Conservation (phyloP, 1,139 yeast species). For the Taiozyma onychis region DNA sequence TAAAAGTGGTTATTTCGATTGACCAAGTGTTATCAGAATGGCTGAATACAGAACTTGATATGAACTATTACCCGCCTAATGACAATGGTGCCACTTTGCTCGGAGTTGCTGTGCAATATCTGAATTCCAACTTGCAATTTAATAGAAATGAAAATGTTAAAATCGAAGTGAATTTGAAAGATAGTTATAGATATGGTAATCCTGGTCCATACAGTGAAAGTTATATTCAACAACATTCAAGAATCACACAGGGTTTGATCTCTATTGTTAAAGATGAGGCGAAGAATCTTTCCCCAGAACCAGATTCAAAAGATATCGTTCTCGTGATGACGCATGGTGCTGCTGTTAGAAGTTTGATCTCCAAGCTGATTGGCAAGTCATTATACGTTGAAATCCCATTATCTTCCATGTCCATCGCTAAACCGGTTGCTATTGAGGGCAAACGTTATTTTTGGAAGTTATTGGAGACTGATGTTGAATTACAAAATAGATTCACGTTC, state of each 20-base stretch:
- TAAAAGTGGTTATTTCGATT: conserved; percentile 23
- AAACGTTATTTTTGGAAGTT: conserved; percentile 18
- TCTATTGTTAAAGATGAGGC: conserved; percentile 18
- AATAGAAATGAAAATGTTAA: conserved; percentile 14
- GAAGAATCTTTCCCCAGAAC: not conserved
- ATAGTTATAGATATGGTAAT: conserved; percentile 20
- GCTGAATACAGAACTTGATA: conserved; percentile 32
- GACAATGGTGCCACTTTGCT: conserved; percentile 35
- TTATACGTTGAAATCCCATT: conserved; percentile 22
- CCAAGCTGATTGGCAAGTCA: conserved; percentile 20
- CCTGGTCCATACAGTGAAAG: conserved; percentile 24
- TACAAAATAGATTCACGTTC: conserved; percentile 7
- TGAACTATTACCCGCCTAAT: conserved; percentile 33
- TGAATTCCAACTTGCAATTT: conserved; percentile 25
- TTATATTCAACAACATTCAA: conserved; percentile 17
- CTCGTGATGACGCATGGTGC: conserved; percentile 25
- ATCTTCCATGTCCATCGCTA: conserved; percentile 20
- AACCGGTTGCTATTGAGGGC: conserved; percentile 11
- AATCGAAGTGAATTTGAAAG: conserved; percentile 13
- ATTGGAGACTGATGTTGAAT: conserved; percentile 21
- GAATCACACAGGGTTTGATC: conserved; percentile 18
- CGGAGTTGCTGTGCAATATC: conserved; percentile 29
- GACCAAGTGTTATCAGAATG: conserved; percentile 36
- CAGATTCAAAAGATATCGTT: conserved; percentile 15
- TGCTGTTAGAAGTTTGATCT: conserved; percentile 21